Conservation (phyloP, 139 green algal species). For the Coccomyxa sp. region DNA sequence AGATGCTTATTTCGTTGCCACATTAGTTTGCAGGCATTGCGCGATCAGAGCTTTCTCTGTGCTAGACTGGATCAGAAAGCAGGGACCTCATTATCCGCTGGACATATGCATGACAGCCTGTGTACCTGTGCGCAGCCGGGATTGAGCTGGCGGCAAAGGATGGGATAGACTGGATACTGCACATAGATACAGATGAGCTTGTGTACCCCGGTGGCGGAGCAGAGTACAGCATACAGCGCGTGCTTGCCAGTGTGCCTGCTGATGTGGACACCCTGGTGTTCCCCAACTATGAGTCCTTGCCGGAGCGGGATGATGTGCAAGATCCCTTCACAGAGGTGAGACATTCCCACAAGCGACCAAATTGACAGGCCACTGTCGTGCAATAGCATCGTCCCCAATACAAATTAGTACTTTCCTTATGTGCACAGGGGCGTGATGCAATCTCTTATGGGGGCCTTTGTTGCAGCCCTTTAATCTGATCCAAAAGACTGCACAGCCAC, state of each 20-base stretch:
- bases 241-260: conserved; percentile 22
- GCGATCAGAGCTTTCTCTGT: no score
- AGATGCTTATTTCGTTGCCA: no score
- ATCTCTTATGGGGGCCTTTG: background rate
- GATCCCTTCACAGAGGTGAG: conserved; percentile 66
- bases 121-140: no score
- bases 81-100: no score
- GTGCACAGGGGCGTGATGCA: background rate
- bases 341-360: no score
- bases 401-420: no score
- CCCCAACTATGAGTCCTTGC: conserved; percentile 76
- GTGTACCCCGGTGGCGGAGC: conserved; percentile 60
- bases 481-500: background rate
- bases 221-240: conserved; percentile 54
- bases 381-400: no score
- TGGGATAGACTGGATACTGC: conserved; percentile 69
- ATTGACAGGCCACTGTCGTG: no score
- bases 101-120: no score
- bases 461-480: background rate
- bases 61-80: no score
- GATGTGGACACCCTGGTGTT: conserved; percentile 77
- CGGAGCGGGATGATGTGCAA: conserved; percentile 51
- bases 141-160: conserved; percentile 56
- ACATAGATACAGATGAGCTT: conserved; percentile 85
- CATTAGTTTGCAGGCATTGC: no score